Conservation (phyloP, 2,329 filamentous ascomycete genomes). For the Stachybotrys chlorohalonatus region DNA sequence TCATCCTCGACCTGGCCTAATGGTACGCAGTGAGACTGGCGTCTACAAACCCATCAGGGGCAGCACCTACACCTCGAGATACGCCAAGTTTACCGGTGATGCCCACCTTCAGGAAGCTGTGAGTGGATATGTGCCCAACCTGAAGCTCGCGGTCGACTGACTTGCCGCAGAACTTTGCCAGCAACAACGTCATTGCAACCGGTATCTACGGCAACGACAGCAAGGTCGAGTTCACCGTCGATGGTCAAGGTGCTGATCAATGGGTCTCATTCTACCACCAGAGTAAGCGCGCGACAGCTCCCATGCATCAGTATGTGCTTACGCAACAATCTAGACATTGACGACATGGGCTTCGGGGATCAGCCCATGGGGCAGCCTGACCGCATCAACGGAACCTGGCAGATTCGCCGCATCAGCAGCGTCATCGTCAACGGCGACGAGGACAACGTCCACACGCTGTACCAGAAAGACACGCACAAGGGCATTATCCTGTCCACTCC, state of each 20-base stretch:
- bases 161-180: conserved; percentile 29
- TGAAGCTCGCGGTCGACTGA: neutral
- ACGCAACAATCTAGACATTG: conserved; percentile 27
- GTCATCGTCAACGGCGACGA: conserved; percentile 46
- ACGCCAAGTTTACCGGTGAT: conserved; percentile 31
- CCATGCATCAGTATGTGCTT: too few species aligned
- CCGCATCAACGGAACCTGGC: conserved; percentile 50
- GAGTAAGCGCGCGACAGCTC: conserved; percentile 13
- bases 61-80: conserved; percentile 33
- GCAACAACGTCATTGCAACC: conserved; percentile 34
- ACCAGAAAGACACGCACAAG: conserved; percentile 45
- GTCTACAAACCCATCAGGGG: conserved; percentile 36
- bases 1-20: neutral
- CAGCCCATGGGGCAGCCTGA: conserved; percentile 45
- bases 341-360: conserved; percentile 52
- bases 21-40: conserved; percentile 27
- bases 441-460: conserved; percentile 35
- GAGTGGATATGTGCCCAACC: neutral
- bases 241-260: conserved; percentile 37
- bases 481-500: conserved; percentile 50
- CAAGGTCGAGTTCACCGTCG: conserved; percentile 38
- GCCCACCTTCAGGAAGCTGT: conserved; percentile 42
- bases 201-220: conserved; percentile 44
- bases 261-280: conserved; percentile 50
- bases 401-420: conserved; percentile 49